These are phyloP conservation scores for Dictyostelium purpureum DNA, from an alignment of 78 protist species.

Conservation along the genomic window DNA sequence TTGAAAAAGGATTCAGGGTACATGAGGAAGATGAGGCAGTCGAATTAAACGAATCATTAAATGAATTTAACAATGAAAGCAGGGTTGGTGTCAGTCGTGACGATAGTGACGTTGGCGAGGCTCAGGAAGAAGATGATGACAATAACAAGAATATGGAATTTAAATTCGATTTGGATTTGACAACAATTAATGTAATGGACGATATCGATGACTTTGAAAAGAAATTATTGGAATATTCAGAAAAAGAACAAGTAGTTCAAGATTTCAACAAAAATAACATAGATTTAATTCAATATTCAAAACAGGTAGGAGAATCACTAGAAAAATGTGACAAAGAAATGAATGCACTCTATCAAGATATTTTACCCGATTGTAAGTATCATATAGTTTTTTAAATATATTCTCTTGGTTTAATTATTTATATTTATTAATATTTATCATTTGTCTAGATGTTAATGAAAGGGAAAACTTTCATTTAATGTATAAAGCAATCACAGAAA, in stretches of 20 bases:
- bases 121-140: background rate
- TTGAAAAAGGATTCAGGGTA: background rate
- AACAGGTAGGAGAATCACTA: slow-evolving; percentile 34
- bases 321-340: slow-evolving; percentile 30
- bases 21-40: slow-evolving; percentile 14
- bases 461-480: slow-evolving; percentile 57
- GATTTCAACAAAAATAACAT: slow-evolving; percentile 19
- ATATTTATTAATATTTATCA: background rate
- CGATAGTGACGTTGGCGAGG: background rate
- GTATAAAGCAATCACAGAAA: slow-evolving; percentile 34
- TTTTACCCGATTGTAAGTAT: slow-evolving; percentile 50
- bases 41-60: background rate
- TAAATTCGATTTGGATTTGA: slow-evolving; percentile 47
- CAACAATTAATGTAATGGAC: background rate
- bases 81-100: background rate
- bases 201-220: slow-evolving; percentile 38
- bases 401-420: background rate
- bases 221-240: background rate
- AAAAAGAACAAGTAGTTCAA: slow-evolving; percentile 1
- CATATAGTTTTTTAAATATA: too few species aligned
- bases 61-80: background rate
- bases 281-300: slow-evolving; percentile 43
- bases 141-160: slow-evolving; percentile 17
- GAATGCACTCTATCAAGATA: slow-evolving; percentile 40
- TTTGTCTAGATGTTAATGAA: slow-evolving; percentile 36